Base-by-base conservation (phyloP, 306 rosid species). In the Vigna trinervia region DNA sequence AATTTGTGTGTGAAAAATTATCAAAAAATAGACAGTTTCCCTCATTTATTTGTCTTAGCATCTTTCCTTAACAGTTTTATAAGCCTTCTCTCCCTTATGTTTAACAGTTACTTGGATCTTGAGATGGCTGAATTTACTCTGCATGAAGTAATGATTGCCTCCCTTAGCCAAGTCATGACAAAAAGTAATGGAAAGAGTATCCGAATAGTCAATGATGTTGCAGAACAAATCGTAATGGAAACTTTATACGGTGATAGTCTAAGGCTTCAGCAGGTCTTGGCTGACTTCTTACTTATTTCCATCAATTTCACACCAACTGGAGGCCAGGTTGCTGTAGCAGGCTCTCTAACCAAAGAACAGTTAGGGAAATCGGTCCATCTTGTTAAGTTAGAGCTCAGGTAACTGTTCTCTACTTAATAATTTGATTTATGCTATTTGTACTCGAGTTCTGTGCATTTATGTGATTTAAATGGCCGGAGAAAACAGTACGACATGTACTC, bases 81-180 rank as follows among this genome's bases (percentile, higher is more conserved):
- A 10, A 50, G 46, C 64, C 20, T 50, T 68, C 74, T 43, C 82
- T 63, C 12, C 39, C 46, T 76, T 30, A 57, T 78, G 67, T 66
- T 71, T 17, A 34, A 77, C 89, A 95, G 97, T 63, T 92, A 89
- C 81, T 71, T 88, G 77, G 92, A 95, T 81, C 84, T 95, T 45
- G 99, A 95, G 87, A 95, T 90, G 97, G 96, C 84, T 13, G 93
- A 92, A 76, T 95, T 95, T 84, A 88, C 93, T 28, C 79, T 92
- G 79, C 88, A 86, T 38, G 97, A 95, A 22, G 89, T 92, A 13
- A 78, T 95, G 86, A 73, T 80, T 53, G 92, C 90, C 70, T 86
- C 96, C 30, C 78, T 91, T 4, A 89, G 97, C 84, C 97, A 95
- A 86, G 90, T 88, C 52, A 90, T 82, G 93, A 45, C 81, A 39